Percentiles rank a stretch among this genome's conserved stretches.
Evolutionary conservation across 257 asterid species (phyloP).

Genomic region (Fraxinus pennsylvanica): DNA sequence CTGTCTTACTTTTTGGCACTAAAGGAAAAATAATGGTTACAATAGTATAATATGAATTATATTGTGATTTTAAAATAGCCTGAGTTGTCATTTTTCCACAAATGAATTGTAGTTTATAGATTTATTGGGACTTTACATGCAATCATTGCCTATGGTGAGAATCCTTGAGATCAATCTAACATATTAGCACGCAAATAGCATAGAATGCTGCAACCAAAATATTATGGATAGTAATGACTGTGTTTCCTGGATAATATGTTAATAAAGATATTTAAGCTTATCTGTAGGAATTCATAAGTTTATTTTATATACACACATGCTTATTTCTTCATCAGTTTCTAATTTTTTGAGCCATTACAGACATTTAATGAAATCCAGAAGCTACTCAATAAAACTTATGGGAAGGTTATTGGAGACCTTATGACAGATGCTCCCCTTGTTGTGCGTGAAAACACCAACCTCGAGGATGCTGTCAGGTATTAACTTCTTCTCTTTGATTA

Average conservation of each 20-base stretch:
- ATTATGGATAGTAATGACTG: background rate
- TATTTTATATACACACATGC: background rate
- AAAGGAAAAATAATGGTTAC: too few species aligned
- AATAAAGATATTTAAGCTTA: constrained; percentile 11
- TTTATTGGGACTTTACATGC: background rate
- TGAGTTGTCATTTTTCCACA: background rate
- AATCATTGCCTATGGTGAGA: background rate
- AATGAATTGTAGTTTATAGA: too few species aligned
- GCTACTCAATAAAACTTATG: constrained; percentile 74
- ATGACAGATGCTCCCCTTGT: constrained; percentile 80
- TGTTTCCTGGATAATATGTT: background rate
- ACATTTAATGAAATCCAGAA: constrained; percentile 82
- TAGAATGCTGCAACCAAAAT: background rate
- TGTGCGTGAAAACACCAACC: constrained; percentile 73
- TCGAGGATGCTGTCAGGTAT: constrained; percentile 90
- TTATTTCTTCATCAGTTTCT: constrained; percentile 16
- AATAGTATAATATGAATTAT: background rate
- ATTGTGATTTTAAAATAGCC: too few species aligned
- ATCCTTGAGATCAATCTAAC: background rate
- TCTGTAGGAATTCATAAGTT: background rate
- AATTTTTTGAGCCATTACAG: constrained; percentile 36
- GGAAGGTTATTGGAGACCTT: constrained; percentile 84
- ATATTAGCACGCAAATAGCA: background rate
- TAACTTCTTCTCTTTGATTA: constrained; percentile 9
- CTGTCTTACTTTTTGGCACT: background rate